These are phyloP conservation scores for Vigna mungo DNA, from an alignment of 306 rosid species.

Conservation along the genomic window DNA sequence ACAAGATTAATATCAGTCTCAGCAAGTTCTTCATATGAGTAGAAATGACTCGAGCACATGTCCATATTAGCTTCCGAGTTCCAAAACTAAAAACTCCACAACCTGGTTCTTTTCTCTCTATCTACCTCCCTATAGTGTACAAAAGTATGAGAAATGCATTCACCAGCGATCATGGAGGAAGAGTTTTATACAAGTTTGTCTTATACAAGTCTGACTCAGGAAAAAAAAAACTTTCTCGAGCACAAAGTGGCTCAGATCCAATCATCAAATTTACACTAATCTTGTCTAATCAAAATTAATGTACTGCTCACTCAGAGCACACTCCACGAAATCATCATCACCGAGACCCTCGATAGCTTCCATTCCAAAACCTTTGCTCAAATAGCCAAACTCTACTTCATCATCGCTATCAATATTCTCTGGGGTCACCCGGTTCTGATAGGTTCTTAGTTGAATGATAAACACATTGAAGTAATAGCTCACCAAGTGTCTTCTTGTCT, in stretches of 20 bases:
- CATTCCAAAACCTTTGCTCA: conserved; percentile 64
- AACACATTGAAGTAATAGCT: conserved; percentile 87
- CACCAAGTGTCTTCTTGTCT: conserved; percentile 65
- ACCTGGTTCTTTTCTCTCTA: neutral
- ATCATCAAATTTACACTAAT: conserved; percentile 15
- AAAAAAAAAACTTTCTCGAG: conserved; percentile 12
- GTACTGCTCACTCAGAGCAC: conserved; percentile 64
- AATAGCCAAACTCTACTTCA: conserved; percentile 72
- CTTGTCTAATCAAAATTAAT: conserved; percentile 55
- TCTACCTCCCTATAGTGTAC: neutral
- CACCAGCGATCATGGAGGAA: conserved; percentile 30
- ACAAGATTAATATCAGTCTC: conserved; percentile 45
- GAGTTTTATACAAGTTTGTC: conserved; percentile 1
- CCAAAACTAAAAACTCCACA: conserved; percentile 22
- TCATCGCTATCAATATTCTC: conserved; percentile 72
- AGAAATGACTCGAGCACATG: conserved; percentile 27
- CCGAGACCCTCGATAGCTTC: conserved; percentile 51
- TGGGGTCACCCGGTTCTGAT: conserved; percentile 87
- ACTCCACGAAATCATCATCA: conserved; percentile 42
- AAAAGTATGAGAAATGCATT: conserved; percentile 15
- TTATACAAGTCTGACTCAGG: conserved; percentile 11
- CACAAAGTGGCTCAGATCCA: conserved; percentile 40
- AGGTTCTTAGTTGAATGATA: conserved; percentile 71
- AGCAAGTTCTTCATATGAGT: conserved; percentile 38
- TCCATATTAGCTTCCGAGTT: conserved; percentile 46